A percentile compares a stretch with the other conserved stretches of the same genome.
Evolutionary conservation across 768 basidiomycete species (phyloP).

Genomic region (Amyloporia xantha): DNA sequence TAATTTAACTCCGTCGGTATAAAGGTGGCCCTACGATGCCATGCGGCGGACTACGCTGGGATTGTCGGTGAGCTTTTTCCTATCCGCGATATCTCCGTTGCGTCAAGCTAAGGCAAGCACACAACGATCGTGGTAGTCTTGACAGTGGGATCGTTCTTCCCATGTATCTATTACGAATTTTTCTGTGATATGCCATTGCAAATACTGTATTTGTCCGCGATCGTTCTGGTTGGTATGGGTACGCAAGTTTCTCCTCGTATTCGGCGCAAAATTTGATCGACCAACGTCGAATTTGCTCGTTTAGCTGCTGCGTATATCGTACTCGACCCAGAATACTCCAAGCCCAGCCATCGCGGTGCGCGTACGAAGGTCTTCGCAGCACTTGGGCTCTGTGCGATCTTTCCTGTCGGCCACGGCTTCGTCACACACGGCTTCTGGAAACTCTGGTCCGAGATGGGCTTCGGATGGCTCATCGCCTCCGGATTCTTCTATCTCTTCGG

Average conservation of each 20-base stretch:
- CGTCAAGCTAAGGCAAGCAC: neutral
- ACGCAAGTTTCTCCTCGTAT: slow-evolving; percentile 20
- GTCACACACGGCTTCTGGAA: slow-evolving; percentile 49
- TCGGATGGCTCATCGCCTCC: slow-evolving; percentile 61
- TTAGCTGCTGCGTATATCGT: slow-evolving; percentile 69
- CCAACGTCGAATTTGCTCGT: too few species aligned
- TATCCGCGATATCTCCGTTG: neutral
- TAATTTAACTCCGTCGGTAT: neutral
- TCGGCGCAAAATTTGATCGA: neutral
- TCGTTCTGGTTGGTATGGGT: slow-evolving; percentile 54
- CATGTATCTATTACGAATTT: slow-evolving; percentile 73
- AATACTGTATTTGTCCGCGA: slow-evolving; percentile 45
- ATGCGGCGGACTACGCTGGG: slow-evolving; percentile 72
- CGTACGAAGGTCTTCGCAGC: slow-evolving; percentile 75
- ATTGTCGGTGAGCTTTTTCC: slow-evolving; percentile 49
- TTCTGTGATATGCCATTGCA: slow-evolving; percentile 54
- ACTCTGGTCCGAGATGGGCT: slow-evolving; percentile 57
- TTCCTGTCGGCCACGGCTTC: slow-evolving; percentile 65
- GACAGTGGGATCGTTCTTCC: slow-evolving; percentile 73
- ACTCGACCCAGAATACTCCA: slow-evolving; percentile 70
- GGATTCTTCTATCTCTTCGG: slow-evolving; percentile 75
- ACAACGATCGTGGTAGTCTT: slow-evolving; percentile 33
- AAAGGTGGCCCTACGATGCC: slow-evolving; percentile 54
- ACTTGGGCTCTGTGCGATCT: slow-evolving; percentile 62
- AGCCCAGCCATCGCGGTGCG: slow-evolving; percentile 66